These are phyloP conservation scores for Lignosus rhinocerotis DNA, from an alignment of 1,284 basidiomycete genomes.

Conservation along the genomic window DNA sequence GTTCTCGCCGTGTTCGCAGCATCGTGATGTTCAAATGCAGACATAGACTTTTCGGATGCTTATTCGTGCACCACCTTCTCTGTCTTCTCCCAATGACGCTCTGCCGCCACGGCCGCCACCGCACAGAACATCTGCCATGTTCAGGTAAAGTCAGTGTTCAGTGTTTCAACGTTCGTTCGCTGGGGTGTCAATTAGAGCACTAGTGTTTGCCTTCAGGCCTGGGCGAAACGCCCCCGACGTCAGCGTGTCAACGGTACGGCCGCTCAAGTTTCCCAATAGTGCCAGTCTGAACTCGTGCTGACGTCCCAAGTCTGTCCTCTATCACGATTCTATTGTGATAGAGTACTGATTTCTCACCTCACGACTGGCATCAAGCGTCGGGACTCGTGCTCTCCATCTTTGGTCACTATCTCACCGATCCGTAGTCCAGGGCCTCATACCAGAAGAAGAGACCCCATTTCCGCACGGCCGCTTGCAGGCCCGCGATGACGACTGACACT, in stretches of 20 bases:
- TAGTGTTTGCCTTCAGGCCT: background rate
- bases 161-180: background rate
- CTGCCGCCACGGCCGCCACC: background rate
- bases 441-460: constrained; percentile 5
- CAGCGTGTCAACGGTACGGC: background rate
- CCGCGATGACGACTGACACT: background rate
- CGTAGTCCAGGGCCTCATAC: background rate
- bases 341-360: constrained; percentile 1
- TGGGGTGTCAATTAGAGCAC: background rate
- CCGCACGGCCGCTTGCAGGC: background rate
- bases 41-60: background rate
- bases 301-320: background rate
- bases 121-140: background rate
- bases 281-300: background rate
- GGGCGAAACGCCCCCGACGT: background rate
- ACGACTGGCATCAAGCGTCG: constrained; percentile 1
- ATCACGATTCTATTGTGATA: constrained; percentile 4
- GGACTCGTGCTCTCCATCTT: background rate
- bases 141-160: background rate
- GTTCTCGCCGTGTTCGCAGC: background rate
- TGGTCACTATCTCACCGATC: background rate
- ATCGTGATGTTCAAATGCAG: background rate
- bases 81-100: background rate
- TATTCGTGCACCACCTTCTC: background rate
- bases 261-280: constrained; percentile 2